phyloP scores from a whole-genome alignment of 2,329 filamentous ascomycete species.

The Bipolaris cookei region DNA sequence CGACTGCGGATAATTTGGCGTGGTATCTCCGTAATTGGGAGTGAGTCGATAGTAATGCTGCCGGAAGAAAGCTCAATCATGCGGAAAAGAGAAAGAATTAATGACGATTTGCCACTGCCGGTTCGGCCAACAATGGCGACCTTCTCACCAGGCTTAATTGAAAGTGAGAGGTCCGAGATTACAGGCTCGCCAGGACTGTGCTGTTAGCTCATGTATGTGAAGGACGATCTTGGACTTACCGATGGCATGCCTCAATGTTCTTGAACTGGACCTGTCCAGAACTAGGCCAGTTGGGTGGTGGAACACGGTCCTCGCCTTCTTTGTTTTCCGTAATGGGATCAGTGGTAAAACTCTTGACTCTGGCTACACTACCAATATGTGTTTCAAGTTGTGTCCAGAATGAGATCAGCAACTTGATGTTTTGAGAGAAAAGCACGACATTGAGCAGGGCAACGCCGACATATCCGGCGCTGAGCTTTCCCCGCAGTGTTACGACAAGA shows the following conservation, averaged over 20 bases:
- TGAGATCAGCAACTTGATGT: conserved; percentile 58
- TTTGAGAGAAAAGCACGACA: conserved; percentile 60
- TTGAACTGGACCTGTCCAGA: conserved; percentile 54
- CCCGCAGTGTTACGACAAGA: conserved; percentile 42
- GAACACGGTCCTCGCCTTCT: conserved; percentile 57
- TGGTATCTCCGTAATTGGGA: conserved; percentile 55
- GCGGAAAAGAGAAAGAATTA: conserved; percentile 57
- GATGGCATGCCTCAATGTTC: conserved; percentile 55
- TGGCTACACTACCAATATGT: conserved; percentile 62
- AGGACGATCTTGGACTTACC: conserved; percentile 35
- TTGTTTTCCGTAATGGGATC: conserved; percentile 56
- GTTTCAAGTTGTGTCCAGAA: conserved; percentile 66
- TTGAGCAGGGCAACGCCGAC: conserved; percentile 62
- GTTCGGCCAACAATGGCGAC: conserved; percentile 62
- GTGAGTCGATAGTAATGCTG: conserved; percentile 55
- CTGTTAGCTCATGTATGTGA: neutral
- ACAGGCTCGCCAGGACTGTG: conserved; percentile 44
- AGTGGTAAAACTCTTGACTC: conserved; percentile 61
- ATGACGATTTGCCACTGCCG: conserved; percentile 61
- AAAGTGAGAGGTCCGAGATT: conserved; percentile 56
- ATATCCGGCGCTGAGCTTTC: conserved; percentile 55
- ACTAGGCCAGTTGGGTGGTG: conserved; percentile 53
- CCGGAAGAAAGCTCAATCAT: conserved; percentile 56
- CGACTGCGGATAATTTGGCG: conserved; percentile 55
- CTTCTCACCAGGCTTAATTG: conserved; percentile 56